phyloP scores from a whole-genome alignment of 2,329 filamentous ascomycete genomes.

The Trichophyton mentagrophytes region DNA sequence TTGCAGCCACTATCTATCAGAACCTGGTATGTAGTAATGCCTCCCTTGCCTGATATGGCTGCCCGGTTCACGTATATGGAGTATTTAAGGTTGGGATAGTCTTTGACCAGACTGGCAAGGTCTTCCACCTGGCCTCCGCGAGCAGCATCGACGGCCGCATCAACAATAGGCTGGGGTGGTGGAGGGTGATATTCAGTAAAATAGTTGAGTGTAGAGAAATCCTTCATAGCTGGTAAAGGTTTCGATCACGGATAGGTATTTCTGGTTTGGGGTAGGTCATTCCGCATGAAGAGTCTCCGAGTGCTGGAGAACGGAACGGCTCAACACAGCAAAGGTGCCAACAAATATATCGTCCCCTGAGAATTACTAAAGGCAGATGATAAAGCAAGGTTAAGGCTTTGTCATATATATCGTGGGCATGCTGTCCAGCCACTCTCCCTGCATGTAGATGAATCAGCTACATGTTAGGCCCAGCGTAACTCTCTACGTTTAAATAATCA shows the following conservation, averaged over 20 bases:
- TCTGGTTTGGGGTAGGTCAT: not conserved
- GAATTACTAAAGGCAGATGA: not conserved
- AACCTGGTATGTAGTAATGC: not conserved
- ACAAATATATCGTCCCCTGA: not conserved
- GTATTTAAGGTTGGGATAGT: not conserved
- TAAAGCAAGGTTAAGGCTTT: not conserved
- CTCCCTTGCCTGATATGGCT: not conserved
- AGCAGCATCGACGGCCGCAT: not conserved
- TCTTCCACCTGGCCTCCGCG: not conserved
- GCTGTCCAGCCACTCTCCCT: not conserved
- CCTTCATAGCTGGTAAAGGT: not conserved
- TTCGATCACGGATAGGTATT: not conserved
- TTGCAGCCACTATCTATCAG: not conserved
- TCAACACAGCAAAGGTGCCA: not conserved
- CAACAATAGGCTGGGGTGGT: not conserved
- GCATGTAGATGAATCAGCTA: not conserved
- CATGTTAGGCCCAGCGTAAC: not conserved
- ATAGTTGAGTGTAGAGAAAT: not conserved
- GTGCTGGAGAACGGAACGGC: not conserved
- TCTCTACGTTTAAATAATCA: not conserved
- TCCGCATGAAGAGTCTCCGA: not conserved
- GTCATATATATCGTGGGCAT: not conserved
- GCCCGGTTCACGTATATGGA: not conserved
- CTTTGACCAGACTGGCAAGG: not conserved
- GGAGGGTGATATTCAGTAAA: not conserved